Evolutionary conservation across 176 grass and related monocot species (phyloP), one percentile per base, ranked within the genome.

Genomic region (Poa annua): DNA sequence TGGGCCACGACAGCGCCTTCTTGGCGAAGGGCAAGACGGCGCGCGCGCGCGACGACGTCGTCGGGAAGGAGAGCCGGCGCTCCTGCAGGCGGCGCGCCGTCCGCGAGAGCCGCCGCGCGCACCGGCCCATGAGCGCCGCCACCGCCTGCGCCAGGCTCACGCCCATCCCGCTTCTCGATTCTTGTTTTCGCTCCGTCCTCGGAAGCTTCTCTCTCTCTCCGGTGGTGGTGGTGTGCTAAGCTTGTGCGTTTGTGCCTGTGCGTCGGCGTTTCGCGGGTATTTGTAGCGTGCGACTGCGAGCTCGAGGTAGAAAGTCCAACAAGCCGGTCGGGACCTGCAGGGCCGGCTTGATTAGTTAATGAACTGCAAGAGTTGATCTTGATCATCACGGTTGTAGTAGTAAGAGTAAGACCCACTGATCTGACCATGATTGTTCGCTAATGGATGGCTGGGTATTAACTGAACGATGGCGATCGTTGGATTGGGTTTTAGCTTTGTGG

Each of bases 41-140:
- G 66, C 84, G 88, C 38, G 88, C 63, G 66, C 84, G 88, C 41
- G 88, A 66, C 57, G 83, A 42, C 24, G 88, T 49, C 24, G 88
- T 49, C 39, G 80, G 55, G 25, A 71, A 71, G 9, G 84, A 77
- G 19, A 64, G 38, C 7, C 73, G 74, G 48, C 29, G 55, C 79
- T 50, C 79, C 66, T 83, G 76, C 11, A 94, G 73, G 16, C 87
- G 83, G 38, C 82, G 69, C 15, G 87, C 85, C 22, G 87, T 90
- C 65, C 79, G 87, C 19, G 92, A 90, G 44, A 94, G 80, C 59
- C 61, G 74, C 62, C 75, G 70, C 39, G 81, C 83, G 79, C 90
- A 95, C 69, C 78, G 66, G 60, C 68, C 80, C 81, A 92, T 34
- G 48, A 95, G 87, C 77, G 85, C 76, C 48, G 73, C 76, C 92